Base-by-base conservation (phyloP, 441 rosid genomes). In the Bruguiera hainesii region DNA sequence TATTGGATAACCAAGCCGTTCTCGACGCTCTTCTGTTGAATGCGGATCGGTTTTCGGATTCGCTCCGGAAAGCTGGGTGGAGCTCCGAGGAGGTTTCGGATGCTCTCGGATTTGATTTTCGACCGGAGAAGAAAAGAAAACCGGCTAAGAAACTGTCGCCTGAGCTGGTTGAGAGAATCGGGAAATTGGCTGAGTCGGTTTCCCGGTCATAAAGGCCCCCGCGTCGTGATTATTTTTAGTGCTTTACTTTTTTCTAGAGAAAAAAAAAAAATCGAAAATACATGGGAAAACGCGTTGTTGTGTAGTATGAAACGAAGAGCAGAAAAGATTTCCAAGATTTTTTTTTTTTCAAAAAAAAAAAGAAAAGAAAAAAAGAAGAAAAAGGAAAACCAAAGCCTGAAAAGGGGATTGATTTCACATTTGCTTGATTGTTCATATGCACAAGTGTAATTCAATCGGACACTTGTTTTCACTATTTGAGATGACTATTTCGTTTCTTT, bases 21-120 rank as follows among this genome's bases (percentile, higher is more conserved):
- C 72, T 86, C 2, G 98, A 91, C 61, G 90, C 89, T 0, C 79
- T 94, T 63, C 88, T 94, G n/a, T 23, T 94, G 60, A 91, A 91
- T 82, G 88, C 87, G 75, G 93, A 86, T 75, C 91, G 99, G 81
- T 88, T 85, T 53, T 91, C 99, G 50, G 96, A 88, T 37, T 82
- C 89, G 20, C 94, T 94, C 60, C 83, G 89, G 0, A 88, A 89
- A 78, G 88, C 96, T 55, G 98, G 98, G 58, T 94, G 98, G 98
- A 94, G 96, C 87, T 85, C 96, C 61, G 99, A 94, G 23, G 98
- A 94, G 72, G 99, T 94, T 0, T 87, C 99, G 58, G 98, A 94
- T 26, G 96, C 88, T 1, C 68, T 94, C 2, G 89, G 97, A 8
- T 91, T 91, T 61, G 88, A 91, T 88, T 88, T 83, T 64, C 82